These are phyloP conservation scores for Lactarius sanguifluus DNA, from an alignment of 768 basidiomycete genomes.

Conservation along the genomic window DNA sequence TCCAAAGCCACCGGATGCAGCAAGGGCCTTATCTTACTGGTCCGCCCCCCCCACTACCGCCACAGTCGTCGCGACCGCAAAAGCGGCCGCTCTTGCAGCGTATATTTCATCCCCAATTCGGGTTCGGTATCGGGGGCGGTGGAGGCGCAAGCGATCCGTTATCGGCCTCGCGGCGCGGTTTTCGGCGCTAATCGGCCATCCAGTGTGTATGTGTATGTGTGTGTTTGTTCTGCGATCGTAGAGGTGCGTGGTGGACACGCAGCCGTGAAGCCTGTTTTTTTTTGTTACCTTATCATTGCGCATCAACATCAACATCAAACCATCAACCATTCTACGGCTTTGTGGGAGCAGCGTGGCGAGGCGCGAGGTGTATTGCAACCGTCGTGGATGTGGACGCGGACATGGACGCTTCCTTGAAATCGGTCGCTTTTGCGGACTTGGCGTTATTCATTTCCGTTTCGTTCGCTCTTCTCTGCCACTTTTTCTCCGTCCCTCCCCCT, in stretches of 20 bases:
- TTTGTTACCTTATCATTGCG: slow-evolving; percentile 14
- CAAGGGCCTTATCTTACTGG: slow-evolving; percentile 5
- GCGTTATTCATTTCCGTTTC: slow-evolving; percentile 23
- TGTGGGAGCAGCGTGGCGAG: background rate
- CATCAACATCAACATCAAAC: slow-evolving; percentile 3
- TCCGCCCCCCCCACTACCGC: background rate
- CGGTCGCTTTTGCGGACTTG: slow-evolving; percentile 13
- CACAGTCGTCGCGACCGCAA: slow-evolving; percentile 17
- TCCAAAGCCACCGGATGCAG: slow-evolving; percentile 17
- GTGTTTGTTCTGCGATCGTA: slow-evolving; percentile 2
- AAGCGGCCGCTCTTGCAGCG: slow-evolving; percentile 29
- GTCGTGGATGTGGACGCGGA: slow-evolving; percentile 8
- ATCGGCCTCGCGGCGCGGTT: slow-evolving; percentile 10
- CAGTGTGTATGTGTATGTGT: background rate
- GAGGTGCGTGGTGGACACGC: slow-evolving; percentile 5
- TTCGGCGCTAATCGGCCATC: slow-evolving; percentile 11
- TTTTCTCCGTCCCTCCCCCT: background rate
- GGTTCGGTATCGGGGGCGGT: background rate
- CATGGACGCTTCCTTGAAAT: slow-evolving; percentile 6
- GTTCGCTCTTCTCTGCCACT: slow-evolving; percentile 1
- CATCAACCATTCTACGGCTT: background rate
- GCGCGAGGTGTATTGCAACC: background rate
- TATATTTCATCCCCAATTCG: slow-evolving; percentile 27
- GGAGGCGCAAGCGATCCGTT: background rate
- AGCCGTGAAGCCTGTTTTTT: background rate